Evolutionary conservation across 176 grass and related monocot genomes (phyloP).

Genomic region (Chloris gayana): DNA sequence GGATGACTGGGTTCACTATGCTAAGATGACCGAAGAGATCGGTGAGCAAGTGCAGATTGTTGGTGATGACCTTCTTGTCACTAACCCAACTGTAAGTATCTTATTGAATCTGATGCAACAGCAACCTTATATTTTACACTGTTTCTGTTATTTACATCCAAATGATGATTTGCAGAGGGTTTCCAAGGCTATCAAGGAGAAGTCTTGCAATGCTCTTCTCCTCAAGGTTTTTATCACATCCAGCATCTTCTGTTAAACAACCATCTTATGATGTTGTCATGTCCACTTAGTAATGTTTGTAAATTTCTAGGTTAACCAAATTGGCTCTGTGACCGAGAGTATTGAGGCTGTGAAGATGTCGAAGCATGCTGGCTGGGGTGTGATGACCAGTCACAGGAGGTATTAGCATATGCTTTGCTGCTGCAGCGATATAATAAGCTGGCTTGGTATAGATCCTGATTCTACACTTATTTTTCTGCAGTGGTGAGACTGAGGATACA

Average conservation of each 20-base stretch:
- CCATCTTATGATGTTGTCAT: neutral
- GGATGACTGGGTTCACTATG: conserved; percentile 90
- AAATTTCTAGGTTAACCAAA: conserved; percentile 79
- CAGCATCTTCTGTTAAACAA: neutral
- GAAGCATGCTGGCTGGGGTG: conserved; percentile 81
- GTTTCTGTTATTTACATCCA: neutral
- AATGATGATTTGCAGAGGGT: conserved; percentile 62
- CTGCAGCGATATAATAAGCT: neutral
- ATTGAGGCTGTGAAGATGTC: conserved; percentile 97
- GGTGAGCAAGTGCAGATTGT: conserved; percentile 90
- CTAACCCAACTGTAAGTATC: conserved; percentile 78
- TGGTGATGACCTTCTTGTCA: conserved; percentile 94
- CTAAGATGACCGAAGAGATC: conserved; percentile 89
- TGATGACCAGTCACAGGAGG: conserved; percentile 96
- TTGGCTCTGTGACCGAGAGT: conserved; percentile 91
- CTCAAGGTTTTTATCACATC: conserved; percentile 20
- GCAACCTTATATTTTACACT: neutral
- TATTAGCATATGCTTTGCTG: conserved; percentile 7
- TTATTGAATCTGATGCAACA: neutral
- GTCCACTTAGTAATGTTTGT: neutral
- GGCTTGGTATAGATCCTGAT: neutral
- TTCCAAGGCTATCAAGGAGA: conserved; percentile 86
- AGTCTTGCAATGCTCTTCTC: conserved; percentile 94
- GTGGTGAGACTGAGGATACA: conserved; percentile 93
- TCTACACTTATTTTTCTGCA: conserved; percentile 35